Evolutionary conservation across 2,329 filamentous ascomycete genomes (phyloP).

Genomic region (Cercospora berteroae): DNA sequence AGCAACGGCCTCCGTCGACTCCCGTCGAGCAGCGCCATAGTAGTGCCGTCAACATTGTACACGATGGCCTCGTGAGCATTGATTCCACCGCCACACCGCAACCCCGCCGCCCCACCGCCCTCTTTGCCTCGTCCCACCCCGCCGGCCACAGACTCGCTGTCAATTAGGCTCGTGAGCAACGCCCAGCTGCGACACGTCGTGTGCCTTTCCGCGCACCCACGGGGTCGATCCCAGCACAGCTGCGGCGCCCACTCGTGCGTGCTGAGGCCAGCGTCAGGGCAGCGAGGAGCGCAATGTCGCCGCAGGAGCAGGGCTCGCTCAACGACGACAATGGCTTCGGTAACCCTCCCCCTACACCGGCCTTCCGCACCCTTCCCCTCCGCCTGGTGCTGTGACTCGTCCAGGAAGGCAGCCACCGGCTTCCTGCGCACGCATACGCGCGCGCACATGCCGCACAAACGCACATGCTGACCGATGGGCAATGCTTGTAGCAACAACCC

Average conservation of each 20-base stretch:
- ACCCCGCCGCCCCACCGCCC: neutral
- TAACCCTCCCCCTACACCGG: neutral
- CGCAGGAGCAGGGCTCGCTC: neutral
- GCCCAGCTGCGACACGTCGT: conserved; percentile 2
- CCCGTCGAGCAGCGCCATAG: neutral
- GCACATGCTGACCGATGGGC: neutral
- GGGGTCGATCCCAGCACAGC: neutral
- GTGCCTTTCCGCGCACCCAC: neutral
- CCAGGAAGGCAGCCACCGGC: neutral
- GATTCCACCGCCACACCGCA: neutral
- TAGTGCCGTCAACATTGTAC: neutral
- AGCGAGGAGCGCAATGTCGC: conserved; percentile 3
- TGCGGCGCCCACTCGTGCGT: neutral
- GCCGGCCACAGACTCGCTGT: neutral
- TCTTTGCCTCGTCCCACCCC: neutral
- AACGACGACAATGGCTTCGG: neutral
- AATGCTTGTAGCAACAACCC: conserved; percentile 3
- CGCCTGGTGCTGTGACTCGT: neutral
- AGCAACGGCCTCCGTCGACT: neutral
- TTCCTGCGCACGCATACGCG: neutral
- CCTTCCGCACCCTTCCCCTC: neutral
- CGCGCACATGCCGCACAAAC: neutral
- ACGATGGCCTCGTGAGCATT: neutral
- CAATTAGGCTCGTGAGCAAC: conserved; percentile 1
- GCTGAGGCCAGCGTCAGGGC: neutral